Conservation (phyloP, 2,329 filamentous ascomycete genomes). For the Ceratocystis diversiconidia region DNA sequence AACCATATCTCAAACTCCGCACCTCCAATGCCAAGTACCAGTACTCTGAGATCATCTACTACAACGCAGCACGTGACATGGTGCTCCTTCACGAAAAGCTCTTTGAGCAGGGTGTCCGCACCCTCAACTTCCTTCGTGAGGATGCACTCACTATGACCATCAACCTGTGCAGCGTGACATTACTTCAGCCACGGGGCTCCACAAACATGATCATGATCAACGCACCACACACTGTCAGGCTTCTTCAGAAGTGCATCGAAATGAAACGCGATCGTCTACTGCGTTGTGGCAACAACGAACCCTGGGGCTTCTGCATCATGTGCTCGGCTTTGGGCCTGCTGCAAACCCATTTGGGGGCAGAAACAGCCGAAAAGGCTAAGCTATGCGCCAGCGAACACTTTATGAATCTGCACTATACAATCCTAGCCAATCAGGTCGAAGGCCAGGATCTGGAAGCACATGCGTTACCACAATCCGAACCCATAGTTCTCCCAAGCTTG, state of each 20-base stretch:
- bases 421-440: conserved; percentile 36
- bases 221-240: conserved; percentile 42
- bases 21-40: conserved; percentile 47
- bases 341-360: conserved; percentile 44
- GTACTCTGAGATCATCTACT: conserved; percentile 49
- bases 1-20: conserved; percentile 45
- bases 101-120: conserved; percentile 43
- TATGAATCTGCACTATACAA: conserved; percentile 42
- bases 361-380: conserved; percentile 43
- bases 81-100: conserved; percentile 48
- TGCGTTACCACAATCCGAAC: neutral
- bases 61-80: conserved; percentile 47
- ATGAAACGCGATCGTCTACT: conserved; percentile 49
- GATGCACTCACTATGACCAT: conserved; percentile 46
- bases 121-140: conserved; percentile 46
- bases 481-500: neutral
- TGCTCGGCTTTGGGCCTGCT: conserved; percentile 45
- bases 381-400: conserved; percentile 45
- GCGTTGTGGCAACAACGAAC: conserved; percentile 49
- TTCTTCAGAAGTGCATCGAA: conserved; percentile 46
- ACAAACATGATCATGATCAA: conserved; percentile 50
- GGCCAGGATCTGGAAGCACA: conserved; percentile 3
- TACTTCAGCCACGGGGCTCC: conserved; percentile 44
- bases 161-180: conserved; percentile 46
- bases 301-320: conserved; percentile 51